A percentile compares a stretch with the other conserved stretches of the same genome.
phyloP scores from a whole-genome alignment of 2,329 filamentous ascomycete species.

The Tolypocladium tundrense region DNA sequence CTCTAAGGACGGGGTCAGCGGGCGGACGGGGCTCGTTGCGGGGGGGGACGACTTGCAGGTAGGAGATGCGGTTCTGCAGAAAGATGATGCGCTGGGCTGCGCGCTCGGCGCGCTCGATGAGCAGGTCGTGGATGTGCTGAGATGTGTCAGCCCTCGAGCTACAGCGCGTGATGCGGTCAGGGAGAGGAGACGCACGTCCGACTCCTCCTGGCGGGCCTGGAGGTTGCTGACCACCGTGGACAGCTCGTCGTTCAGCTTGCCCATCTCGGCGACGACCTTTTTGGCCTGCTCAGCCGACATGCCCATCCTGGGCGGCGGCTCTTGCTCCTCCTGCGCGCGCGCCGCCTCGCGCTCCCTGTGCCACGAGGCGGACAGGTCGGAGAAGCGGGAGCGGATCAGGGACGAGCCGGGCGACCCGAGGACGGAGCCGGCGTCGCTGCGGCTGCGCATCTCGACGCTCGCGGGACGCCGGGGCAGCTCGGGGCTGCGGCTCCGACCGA shows the following conservation, averaged over 20 bases:
- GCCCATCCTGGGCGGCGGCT: conserved; percentile 16
- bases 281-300: conserved; percentile 25
- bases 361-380: conserved; percentile 26
- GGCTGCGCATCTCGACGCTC: conserved; percentile 16
- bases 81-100: conserved; percentile 49
- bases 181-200: conserved; percentile 32
- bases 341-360: conserved; percentile 18
- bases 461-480: conserved; percentile 7
- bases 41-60: conserved; percentile 36
- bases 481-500: conserved; percentile 7
- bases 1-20: conserved; percentile 23
- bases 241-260: conserved; percentile 38
- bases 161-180: background rate
- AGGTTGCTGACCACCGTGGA: conserved; percentile 39
- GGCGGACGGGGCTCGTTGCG: background rate
- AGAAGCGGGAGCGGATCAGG: conserved; percentile 27
- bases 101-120: conserved; percentile 46
- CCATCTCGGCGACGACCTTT: conserved; percentile 24
- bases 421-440: conserved; percentile 16
- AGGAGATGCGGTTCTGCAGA: conserved; percentile 46
- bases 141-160: background rate
- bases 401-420: conserved; percentile 25
- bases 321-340: conserved; percentile 13
- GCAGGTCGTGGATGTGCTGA: conserved; percentile 51
- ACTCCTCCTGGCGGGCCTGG: conserved; percentile 46